A percentile compares a stretch with the other conserved stretches of the same genome.
Conservation (phyloP, 345 rosid species). For the Acer yangbiense region DNA sequence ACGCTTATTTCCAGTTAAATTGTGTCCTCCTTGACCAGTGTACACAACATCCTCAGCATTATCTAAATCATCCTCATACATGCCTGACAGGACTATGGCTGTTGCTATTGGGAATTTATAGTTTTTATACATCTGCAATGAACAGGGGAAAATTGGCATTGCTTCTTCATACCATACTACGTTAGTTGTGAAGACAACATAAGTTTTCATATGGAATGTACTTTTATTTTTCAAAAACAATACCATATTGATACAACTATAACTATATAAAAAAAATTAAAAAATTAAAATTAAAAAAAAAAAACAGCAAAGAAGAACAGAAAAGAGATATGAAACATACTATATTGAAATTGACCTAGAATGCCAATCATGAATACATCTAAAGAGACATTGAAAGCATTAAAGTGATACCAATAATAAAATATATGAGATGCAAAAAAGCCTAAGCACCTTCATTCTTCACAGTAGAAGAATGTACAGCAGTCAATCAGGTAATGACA, state of each 20-base stretch:
- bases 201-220: not conserved
- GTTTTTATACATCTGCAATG: conserved; percentile 49
- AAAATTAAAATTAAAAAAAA: too few relatives aligned
- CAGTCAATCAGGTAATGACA: not conserved
- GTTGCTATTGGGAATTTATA: conserved; percentile 70
- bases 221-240: not conserved
- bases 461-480: not conserved
- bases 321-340: not conserved
- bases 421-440: not conserved
- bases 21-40: conserved; percentile 96
- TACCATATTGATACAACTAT: not conserved
- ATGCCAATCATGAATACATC: not conserved
- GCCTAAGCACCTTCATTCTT: not conserved
- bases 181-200: not conserved
- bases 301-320: not conserved
- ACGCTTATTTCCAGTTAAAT: conserved; percentile 82
- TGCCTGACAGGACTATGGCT: conserved; percentile 82
- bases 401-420: not conserved
- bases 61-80: conserved; percentile 96
- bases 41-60: conserved; percentile 85
- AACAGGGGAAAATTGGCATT: not conserved
- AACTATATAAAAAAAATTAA: not conserved
- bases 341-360: not conserved
- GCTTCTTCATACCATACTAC: not conserved
- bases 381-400: not conserved